Evolutionary conservation across 352 stramenopile species (phyloP), one percentile per base, ranked within the genome.

Genomic region (Phytophthora brassicae): DNA sequence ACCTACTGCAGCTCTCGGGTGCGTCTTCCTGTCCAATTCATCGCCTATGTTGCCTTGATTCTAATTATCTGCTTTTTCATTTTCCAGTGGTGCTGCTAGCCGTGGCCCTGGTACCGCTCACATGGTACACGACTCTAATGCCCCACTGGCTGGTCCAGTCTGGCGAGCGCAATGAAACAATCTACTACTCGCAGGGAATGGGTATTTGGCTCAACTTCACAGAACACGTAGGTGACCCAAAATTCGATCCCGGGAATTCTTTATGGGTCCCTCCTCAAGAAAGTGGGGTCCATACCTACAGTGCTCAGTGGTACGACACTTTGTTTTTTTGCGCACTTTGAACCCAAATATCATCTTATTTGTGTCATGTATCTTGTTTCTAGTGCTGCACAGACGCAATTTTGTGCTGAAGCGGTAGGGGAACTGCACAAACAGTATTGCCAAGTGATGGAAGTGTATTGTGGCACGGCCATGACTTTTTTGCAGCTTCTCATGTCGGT

Each of bases 191-290:
- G 28, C 84, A 93, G 64, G 84, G 84, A 47, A 77, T 93, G 44
- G 84, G 84, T 1, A 59, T 93, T 17, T 93, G 84, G 84, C 80
- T 89, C 55, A 93, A 93, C 63, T 93, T 84, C 68, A 93, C 84
- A 3, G 77, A 89, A 55, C 84, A 90, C 48, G 78, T 87, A 24
- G 84, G 84, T 23, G 84, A 88, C 45, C 57, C 68, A 5, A 65
- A 44, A 41, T 93, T 88, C 38, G 84, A 91, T 35, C 84, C 84
- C 1, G 78, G 81, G 33, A 93, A 93, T 53, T 90, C 84, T 38
- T 74, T 93, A 22, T 93, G 84, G 84, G 67, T 89, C 14, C 84
- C 84, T 16, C 66, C 75, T 9, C 84, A 93, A 47, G 61, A 68
- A 44, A 93, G 75, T 26, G 80, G 64, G 7, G 72, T 66, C 17